Base-by-base conservation (phyloP, 257 asterid species). In the Ligustrum vulgare region DNA sequence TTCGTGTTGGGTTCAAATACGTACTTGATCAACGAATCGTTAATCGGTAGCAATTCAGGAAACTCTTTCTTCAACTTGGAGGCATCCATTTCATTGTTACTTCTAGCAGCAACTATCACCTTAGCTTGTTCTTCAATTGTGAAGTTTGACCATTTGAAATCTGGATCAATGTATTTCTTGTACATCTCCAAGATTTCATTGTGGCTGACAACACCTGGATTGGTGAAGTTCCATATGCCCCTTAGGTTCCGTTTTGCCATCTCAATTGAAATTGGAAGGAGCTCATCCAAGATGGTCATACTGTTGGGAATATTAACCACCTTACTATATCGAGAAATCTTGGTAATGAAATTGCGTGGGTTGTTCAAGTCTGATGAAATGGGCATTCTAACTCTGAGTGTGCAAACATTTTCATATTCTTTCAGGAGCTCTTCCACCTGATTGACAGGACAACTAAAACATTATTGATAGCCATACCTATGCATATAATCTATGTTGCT, bases 291-390 rank as follows among this genome's bases (percentile, higher is more conserved):
- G 68, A 87, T 73, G 34, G 91, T 84, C 89, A 87, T 87, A 74
- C 91, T 87, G 88, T 87, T 87, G 72, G 91, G 91, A 20, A 87
- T 87, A 83, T 87, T 80, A 0, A 87, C 91, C 80, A 87, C 91
- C 78, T 87, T 87, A 43, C 81, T 78, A 3, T 87, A 87, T 12
- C 83, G 73, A 3, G 89, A 76, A 41, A 87, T 87, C 77, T 87
- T 87, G 2, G 89, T 87, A 77, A 87, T 83, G 87, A 87, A 87
- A 28, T 87, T 87, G 80, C 91, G 86, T 0, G 91, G 89, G 77
- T 87, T 87, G 80, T 64, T 82, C 23, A 87, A 78, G 79, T 87
- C 91, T 0, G 89, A 76, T 43, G 91, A 84, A 62, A 87, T 87
- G 1, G 91, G 91, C 91, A 87, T 87, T 63, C 91, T 79, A 16